Conservation (phyloP, 257 asterid species). For the Salvia hispanica region DNA sequence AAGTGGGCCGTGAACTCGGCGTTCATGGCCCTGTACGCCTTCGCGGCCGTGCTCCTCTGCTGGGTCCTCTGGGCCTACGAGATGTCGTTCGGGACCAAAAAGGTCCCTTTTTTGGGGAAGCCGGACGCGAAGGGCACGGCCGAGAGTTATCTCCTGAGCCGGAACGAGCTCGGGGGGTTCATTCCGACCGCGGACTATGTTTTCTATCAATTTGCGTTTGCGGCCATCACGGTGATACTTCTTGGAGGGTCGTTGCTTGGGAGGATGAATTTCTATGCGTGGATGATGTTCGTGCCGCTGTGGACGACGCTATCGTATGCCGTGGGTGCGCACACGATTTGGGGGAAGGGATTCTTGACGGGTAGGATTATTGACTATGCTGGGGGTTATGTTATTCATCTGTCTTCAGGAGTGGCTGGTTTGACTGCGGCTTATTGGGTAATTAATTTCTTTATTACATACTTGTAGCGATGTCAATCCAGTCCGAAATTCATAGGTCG, state of each 20-base stretch:
- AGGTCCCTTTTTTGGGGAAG: slow-evolving; percentile 38
- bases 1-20: slow-evolving; percentile 81
- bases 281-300: slow-evolving; percentile 74
- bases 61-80: slow-evolving; percentile 69
- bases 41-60: slow-evolving; percentile 62
- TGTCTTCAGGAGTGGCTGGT: slow-evolving; percentile 78
- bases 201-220: slow-evolving; percentile 66
- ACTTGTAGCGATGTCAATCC: too few relatives aligned
- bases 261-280: slow-evolving; percentile 70
- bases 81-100: slow-evolving; percentile 55
- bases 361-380: slow-evolving; percentile 54
- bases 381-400: slow-evolving; percentile 76
- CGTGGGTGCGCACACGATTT: slow-evolving; percentile 59
- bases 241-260: slow-evolving; percentile 68
- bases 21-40: slow-evolving; percentile 77
- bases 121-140: slow-evolving; percentile 36
- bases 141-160: slow-evolving; percentile 24
- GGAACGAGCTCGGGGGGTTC: not conserved
- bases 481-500: too few relatives aligned
- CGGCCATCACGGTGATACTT: slow-evolving; percentile 69
- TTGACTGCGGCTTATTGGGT: slow-evolving; percentile 90
- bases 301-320: slow-evolving; percentile 65
- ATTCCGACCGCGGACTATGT: slow-evolving; percentile 54
- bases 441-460: not conserved
- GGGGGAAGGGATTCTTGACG: slow-evolving; percentile 62